Base-by-base conservation (phyloP, 2,329 filamentous ascomycete genomes). In the Teratosphaeria viscida region DNA sequence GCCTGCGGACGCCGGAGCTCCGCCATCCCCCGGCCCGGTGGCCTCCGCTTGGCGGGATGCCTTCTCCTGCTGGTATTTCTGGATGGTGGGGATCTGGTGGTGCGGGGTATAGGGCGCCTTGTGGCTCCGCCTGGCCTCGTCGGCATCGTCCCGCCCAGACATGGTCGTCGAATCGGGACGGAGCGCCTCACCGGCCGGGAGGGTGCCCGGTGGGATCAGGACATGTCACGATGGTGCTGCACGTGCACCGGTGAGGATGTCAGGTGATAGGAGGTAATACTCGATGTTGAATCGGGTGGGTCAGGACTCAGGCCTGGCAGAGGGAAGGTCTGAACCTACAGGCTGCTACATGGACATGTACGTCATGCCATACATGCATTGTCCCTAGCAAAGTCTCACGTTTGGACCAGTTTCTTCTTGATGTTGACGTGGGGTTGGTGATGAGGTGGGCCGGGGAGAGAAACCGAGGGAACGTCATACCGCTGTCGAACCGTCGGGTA, bases 11-110 rank as follows among this genome's bases (percentile, higher is more conserved):
- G 32, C 55, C n/a, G 23, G 43, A 10, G 2, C 6, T 8, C 62
- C 62, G 27, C 54, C 60, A n/a, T 71, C 70, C 27, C 71, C 70
- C 12, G 66, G 60, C 26, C 62, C 63, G 59, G 70, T 69, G 19
- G 73, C 74, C 52, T 73, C 68, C 8, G 62, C 65, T 55, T 68
- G 60, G 27, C 77, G 73, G 16, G 72, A 68, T 55, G 76, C 68
- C 67, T 79, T 77, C 65, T 78, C 77, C 61, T 79, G 70, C 35
- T 74, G 73, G 61, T 79, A 80, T 57, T 72, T 73, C 55, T 75
- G 70, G 34, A 80, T 73, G 6, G 77, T 79, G 2, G 78, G 78
- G 39, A 79, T 76, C 23, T 74, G 73, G 57, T 78, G 73, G 49
- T 73, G 71, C 2, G 71, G 68, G 3, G 73, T 78, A 64, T 79